Evolutionary conservation across 371 early-diverging fungal genomes (phyloP).

Genomic region (Mucor circinelloides): DNA sequence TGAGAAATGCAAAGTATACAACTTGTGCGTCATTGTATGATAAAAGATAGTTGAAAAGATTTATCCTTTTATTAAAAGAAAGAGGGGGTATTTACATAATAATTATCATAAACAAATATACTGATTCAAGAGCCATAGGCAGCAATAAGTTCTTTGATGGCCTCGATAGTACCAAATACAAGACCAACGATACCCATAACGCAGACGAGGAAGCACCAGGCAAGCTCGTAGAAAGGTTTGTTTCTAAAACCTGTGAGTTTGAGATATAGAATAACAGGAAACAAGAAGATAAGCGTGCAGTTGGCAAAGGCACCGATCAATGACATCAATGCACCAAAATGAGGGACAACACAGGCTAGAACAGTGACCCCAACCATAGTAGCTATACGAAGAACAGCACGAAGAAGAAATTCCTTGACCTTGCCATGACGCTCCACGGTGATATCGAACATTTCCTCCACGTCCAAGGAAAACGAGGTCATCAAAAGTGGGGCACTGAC

Average conservation of each 20-base stretch:
- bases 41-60: too few species aligned
- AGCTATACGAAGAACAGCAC: constrained; percentile 18
- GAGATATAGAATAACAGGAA: constrained; percentile 80
- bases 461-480: constrained; percentile 73
- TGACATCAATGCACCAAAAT: constrained; percentile 82
- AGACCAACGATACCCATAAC: constrained; percentile 73
- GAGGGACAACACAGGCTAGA: constrained; percentile 76
- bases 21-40: too few species aligned
- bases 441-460: constrained; percentile 59
- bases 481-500: constrained; percentile 78
- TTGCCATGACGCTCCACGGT: constrained; percentile 48
- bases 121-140: constrained; percentile 17
- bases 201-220: constrained; percentile 60
- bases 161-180: constrained; percentile 75
- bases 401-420: constrained; percentile 18
- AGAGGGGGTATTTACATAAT: not conserved
- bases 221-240: constrained; percentile 59
- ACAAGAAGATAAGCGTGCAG: constrained; percentile 78
- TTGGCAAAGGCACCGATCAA: constrained; percentile 84
- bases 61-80: not conserved
- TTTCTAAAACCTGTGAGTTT: constrained; percentile 68
- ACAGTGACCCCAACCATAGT: constrained; percentile 41
- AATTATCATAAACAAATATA: too few species aligned
- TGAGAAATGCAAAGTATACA: too few species aligned
- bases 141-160: constrained; percentile 53